These are phyloP conservation scores for Chlorella sp. DNA, from an alignment of 139 green algal species.

Conservation along the genomic window DNA sequence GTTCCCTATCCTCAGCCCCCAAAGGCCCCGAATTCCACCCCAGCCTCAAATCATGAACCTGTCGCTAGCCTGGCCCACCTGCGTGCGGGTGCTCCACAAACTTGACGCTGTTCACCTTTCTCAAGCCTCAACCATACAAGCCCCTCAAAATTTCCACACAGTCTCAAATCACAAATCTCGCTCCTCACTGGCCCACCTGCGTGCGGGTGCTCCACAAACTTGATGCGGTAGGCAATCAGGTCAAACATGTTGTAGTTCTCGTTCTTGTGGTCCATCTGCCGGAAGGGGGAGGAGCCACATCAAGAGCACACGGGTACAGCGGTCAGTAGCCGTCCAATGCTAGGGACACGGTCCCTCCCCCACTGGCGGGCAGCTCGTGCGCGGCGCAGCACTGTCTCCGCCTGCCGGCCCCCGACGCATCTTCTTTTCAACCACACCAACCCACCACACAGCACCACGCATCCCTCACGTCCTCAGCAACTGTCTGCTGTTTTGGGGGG, in stretches of 20 bases:
- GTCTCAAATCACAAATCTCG: too few species aligned
- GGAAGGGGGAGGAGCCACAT: slow-evolving; percentile 33
- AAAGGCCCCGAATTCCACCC: too few species aligned
- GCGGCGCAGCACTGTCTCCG: slow-evolving; percentile 89
- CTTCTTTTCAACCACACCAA: too few species aligned
- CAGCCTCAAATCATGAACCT: too few species aligned
- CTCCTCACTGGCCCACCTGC: slow-evolving; percentile 59
- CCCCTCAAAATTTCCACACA: too few species aligned
- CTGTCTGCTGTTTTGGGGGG: too few species aligned
- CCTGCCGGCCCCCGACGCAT: slow-evolving; percentile 83
- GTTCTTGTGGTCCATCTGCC: slow-evolving; percentile 89
- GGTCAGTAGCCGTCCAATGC: neutral
- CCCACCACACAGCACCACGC: too few species aligned
- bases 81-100: too few species aligned
- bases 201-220: slow-evolving; percentile 91
- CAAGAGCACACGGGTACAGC: neutral
- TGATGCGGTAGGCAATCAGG: slow-evolving; percentile 98
- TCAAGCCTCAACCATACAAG: too few species aligned
- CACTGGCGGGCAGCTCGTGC: slow-evolving; percentile 46
- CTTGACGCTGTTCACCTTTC: too few species aligned
- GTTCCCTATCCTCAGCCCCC: too few species aligned
- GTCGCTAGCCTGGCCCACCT: slow-evolving; percentile 49
- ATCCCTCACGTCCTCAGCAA: too few species aligned
- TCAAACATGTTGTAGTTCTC: slow-evolving; percentile 99
- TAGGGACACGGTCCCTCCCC: neutral